Evolutionary conservation across 192 early-diverging fungal species (phyloP).

Genomic region (Cladochytrium replicatum): DNA sequence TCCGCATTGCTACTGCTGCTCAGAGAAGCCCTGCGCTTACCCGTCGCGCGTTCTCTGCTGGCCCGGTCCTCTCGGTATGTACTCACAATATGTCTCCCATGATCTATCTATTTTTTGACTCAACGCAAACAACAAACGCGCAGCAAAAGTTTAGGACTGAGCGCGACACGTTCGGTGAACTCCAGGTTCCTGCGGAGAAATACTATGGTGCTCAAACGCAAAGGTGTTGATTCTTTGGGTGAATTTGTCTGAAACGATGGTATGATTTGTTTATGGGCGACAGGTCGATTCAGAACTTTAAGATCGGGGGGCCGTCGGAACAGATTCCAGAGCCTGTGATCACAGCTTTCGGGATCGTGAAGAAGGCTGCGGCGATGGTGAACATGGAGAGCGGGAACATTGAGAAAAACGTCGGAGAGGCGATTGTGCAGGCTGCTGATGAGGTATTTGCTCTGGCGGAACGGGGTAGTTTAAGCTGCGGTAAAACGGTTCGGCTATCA

Average conservation of each 20-base stretch:
- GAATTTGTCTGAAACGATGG: too few species aligned
- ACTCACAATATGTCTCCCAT: too few species aligned
- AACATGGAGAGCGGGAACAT: slow-evolving; percentile 89
- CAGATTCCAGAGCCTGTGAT: slow-evolving; percentile 94
- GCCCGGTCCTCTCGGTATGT: too few species aligned
- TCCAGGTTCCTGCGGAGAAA: slow-evolving; percentile 88
- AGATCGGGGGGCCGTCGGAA: slow-evolving; percentile 87
- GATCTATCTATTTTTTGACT: too few species aligned
- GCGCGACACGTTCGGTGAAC: slow-evolving; percentile 84
- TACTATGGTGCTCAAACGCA: slow-evolving; percentile 98
- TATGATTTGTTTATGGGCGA: too few species aligned
- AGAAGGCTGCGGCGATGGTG: slow-evolving; percentile 88
- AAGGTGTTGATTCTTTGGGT: slow-evolving; percentile 48
- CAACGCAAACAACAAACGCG: too few species aligned
- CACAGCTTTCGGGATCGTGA: slow-evolving; percentile 89
- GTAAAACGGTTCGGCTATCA: background rate
- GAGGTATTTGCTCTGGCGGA: slow-evolving; percentile 39
- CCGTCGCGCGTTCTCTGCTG: too few species aligned
- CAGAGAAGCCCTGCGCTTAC: too few species aligned
- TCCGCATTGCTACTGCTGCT: too few species aligned
- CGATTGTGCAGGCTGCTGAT: slow-evolving; percentile 81
- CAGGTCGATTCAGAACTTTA: slow-evolving; percentile 91
- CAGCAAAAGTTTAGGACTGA: slow-evolving; percentile 27
- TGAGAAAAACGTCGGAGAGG: slow-evolving; percentile 58
- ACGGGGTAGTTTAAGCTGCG: background rate